These are phyloP conservation scores for Rhizoctonia solani DNA, from an alignment of 1,284 basidiomycete species.

Conservation along the genomic window DNA sequence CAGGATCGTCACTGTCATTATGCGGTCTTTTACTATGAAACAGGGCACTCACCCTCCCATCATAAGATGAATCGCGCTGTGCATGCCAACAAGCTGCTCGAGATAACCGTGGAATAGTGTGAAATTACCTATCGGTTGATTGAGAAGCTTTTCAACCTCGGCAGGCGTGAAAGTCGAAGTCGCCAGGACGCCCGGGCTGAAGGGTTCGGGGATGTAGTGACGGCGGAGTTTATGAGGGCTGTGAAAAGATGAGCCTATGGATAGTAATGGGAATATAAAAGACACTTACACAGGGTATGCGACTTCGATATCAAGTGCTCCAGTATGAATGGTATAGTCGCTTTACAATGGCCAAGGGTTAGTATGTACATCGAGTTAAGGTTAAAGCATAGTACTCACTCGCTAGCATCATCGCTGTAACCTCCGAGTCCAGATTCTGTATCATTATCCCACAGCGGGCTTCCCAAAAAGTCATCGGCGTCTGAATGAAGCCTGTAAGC, in stretches of 20 bases:
- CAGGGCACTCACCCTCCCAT: not conserved
- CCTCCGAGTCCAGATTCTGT: slow-evolving; percentile 9
- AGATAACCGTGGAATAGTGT: not conserved
- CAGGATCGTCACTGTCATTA: too few relatives aligned
- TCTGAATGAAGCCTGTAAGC: too few relatives aligned
- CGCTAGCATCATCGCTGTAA: slow-evolving; percentile 1
- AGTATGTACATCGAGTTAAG: not conserved
- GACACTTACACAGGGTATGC: not conserved
- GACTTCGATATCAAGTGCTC: not conserved
- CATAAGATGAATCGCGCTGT: slow-evolving; percentile 2
- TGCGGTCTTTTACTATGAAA: too few relatives aligned
- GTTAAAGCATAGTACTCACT: not conserved
- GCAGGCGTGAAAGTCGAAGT: not conserved
- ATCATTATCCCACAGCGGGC: slow-evolving; percentile 4
- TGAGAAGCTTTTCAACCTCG: not conserved
- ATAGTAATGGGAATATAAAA: not conserved
- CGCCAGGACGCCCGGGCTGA: not conserved
- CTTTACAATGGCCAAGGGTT: not conserved
- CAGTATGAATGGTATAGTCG: slow-evolving; percentile 8
- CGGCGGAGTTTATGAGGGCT: not conserved
- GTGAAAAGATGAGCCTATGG: too few relatives aligned
- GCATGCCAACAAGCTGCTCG: not conserved
- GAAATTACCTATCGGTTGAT: not conserved
- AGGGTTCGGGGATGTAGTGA: not conserved
- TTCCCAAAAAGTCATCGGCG: not conserved